Evolutionary conservation across 2,329 filamentous ascomycete species (phyloP), one percentile per base, ranked within the genome.

Genomic region (Fusarium devonianum): DNA sequence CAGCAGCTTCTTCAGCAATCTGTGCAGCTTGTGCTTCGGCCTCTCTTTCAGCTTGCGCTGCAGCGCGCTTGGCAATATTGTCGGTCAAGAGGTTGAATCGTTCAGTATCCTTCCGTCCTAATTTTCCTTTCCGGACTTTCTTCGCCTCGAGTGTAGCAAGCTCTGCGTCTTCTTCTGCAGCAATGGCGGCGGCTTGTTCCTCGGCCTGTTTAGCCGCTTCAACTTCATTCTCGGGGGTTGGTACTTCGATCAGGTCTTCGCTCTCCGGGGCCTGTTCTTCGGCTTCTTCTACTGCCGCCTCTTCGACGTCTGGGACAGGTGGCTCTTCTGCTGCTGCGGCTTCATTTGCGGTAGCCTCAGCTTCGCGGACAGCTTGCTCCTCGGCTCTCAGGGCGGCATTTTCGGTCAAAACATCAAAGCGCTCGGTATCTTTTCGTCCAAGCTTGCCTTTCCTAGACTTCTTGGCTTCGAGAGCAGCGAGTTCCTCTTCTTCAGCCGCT

Each of bases 101-200:
- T 49, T 80, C 75, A 38, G 78, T 68, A 22, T 78, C 77, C 47
- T 72, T 78, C 54, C 74, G 79, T 2, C 62, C 65, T 10, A 78
- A 59, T 50, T 71, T 79, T 44, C 70, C 68, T 63, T 78, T 83
- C 57, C 76, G 78, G 2, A 71, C 71, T 58, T 79, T 81, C 62
- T 81, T 83, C 17, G 72, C 70, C 32, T 75, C 76, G 4, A 79
- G 67, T 4, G 66, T 62, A 11, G 67, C 71, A 10, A 78, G 65
- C 48, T 78, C 72, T 9, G 67, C 65, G 49, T 76, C 66, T 56
- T 76, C 69, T 14, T 58, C 47, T 11, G 48, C 52, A 26, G 61
- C 61, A 21, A 59, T 47, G 21, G 43, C 53, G 21, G 52, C 52
- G 8, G 58, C 59, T 28, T 29, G 26, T n/a, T 29, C 26, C 26